Conservation (phyloP, 208 protist species). For the Naegleria lovaniensis region DNA sequence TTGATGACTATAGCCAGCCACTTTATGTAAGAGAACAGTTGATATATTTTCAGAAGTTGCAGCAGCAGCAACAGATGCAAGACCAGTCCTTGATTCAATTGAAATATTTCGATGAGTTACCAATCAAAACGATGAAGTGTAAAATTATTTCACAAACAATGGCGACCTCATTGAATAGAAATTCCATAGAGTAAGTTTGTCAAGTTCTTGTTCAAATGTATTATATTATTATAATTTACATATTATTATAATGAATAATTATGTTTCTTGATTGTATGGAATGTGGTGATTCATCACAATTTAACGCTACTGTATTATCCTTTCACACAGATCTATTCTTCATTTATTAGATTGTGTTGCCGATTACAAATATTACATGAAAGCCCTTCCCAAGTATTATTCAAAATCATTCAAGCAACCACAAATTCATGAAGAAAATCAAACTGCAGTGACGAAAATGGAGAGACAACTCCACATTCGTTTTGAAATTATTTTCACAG, state of each 20-base stretch:
- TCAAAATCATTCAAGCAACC: background rate
- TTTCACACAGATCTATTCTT: background rate
- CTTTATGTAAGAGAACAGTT: background rate
- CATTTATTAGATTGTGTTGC: background rate
- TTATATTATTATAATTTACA: no score
- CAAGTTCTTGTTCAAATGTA: background rate
- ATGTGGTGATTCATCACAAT: no score
- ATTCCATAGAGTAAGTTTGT: background rate
- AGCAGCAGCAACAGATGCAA: background rate
- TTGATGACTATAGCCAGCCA: background rate
- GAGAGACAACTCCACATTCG: background rate
- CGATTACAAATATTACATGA: background rate
- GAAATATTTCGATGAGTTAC: background rate
- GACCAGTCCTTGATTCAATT: background rate
- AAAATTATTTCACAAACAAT: background rate
- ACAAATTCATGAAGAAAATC: background rate
- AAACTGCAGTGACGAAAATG: background rate
- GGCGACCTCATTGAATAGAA: background rate
- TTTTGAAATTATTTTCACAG: background rate
- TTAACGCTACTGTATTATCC: no score
- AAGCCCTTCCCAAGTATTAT: background rate
- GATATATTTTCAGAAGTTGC: background rate
- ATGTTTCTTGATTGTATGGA: no score
- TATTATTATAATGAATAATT: no score
- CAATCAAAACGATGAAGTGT: background rate